phyloP scores from a whole-genome alignment of 306 rosid species.

The Mimosa pudica region DNA sequence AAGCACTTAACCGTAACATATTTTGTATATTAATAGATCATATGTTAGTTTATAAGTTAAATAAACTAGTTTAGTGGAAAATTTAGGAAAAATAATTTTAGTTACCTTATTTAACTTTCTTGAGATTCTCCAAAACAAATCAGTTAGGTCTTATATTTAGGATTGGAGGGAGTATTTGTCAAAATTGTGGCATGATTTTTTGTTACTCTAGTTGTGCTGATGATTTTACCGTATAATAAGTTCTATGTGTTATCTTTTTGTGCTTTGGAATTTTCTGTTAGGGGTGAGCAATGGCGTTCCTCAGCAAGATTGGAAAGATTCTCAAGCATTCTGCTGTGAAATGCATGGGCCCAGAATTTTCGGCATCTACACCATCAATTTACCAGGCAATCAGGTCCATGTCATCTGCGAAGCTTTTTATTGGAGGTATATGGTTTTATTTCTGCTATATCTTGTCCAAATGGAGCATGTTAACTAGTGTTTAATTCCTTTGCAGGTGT shows the following conservation, averaged over 20 bases:
- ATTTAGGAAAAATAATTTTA: too few relatives aligned
- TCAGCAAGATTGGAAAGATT: conserved; percentile 45
- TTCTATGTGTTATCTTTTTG: not conserved
- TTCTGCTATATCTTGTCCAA: not conserved
- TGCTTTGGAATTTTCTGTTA: not conserved
- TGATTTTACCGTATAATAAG: not conserved
- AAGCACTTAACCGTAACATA: too few relatives aligned
- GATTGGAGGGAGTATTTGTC: not conserved
- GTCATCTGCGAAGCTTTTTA: conserved; percentile 50
- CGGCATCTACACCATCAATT: conserved; percentile 41
- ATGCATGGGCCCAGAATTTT: conserved; percentile 44
- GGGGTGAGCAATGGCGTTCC: conserved; percentile 48
- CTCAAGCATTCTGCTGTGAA: conserved; percentile 47
- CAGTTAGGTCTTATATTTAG: too few relatives aligned
- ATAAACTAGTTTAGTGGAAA: too few relatives aligned
- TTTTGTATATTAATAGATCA: too few relatives aligned
- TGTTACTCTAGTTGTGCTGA: not conserved
- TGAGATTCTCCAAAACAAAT: too few relatives aligned
- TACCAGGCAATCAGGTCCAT: conserved; percentile 54
- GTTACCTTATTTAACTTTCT: too few relatives aligned
- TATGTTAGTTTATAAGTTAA: too few relatives aligned
- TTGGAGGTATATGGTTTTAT: conserved; percentile 47
- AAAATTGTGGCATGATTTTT: not conserved
- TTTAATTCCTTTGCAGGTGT: conserved; percentile 43
- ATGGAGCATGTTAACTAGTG: conserved; percentile 2